phyloP scores from a whole-genome alignment of 2,329 filamentous ascomycete species.

The Drechslerella coelobrocha region DNA sequence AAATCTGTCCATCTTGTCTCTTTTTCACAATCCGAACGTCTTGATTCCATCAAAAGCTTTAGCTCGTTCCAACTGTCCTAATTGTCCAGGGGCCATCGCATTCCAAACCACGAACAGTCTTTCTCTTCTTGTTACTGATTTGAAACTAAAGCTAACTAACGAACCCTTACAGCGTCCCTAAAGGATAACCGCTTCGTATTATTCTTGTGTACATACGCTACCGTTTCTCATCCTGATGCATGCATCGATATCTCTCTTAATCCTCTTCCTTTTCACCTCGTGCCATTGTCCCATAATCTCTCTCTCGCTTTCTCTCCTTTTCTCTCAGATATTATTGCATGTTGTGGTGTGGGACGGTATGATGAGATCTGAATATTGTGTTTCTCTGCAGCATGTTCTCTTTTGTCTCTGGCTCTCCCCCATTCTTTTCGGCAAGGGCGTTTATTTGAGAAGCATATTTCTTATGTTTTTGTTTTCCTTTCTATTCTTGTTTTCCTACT shows the following conservation, averaged over 20 bases:
- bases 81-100: neutral
- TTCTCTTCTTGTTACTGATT: conserved; percentile 11
- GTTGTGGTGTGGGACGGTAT: conserved; percentile 14
- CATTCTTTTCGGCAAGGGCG: conserved; percentile 23
- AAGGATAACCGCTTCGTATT: conserved; percentile 18
- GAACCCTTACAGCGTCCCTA: conserved; percentile 29
- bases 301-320: conserved; percentile 16
- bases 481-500: neutral
- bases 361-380: conserved; percentile 12
- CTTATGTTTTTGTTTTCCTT: neutral
- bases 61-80: conserved; percentile 6
- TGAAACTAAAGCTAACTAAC: conserved; percentile 22
- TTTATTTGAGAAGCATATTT: conserved; percentile 33
- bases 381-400: conserved; percentile 6
- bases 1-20: conserved; percentile 7
- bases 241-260: conserved; percentile 17
- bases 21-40: conserved; percentile 36
- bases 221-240: conserved; percentile 29
- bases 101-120: conserved; percentile 4
- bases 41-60: conserved; percentile 34
- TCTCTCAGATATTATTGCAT: conserved; percentile 11
- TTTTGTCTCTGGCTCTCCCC: neutral
- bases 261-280: conserved; percentile 1
- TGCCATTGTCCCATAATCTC: neutral
- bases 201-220: conserved; percentile 43